Evolutionary conservation across 306 rosid species (phyloP), one percentile per base, ranked within the genome.

Genomic region (Dalbergia cultrata): DNA sequence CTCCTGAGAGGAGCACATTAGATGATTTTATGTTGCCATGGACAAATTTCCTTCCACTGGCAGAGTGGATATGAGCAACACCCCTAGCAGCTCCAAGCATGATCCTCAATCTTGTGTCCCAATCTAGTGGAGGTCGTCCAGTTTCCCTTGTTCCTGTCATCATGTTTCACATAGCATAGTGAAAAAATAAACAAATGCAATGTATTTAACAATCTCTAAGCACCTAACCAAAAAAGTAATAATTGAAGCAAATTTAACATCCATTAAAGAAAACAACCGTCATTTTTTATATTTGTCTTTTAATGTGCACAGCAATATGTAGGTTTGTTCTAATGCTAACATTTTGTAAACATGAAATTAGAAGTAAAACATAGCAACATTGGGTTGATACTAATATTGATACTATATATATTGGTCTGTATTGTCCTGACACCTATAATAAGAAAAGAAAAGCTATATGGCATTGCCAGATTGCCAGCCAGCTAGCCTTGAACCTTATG

Each of bases 1-100:
- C 94, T 49, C 33, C 83, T 61, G 87, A 83, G 91, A 95, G 86
- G 54, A 95, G 94, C 80, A 91, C 85, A 75, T 95, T 95, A 69
- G 93, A 88, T 74, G 98, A 92, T 80, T 95, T 95, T 70, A 95
- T 90, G 66, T 95, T 95, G 87, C 97, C 98, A 81, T 95, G 98
- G 73, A 86, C 79, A 34, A 82, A 76, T 76, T 92, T 95, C 72
- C 87, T 90, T 80, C 91, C 98, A 72, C 86, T 85, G 12, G 89
- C 76, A 53, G 94, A 89, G 78, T 95, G 98, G 79, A 92, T 90
- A 74, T 92, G 92, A 16, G 95, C 92, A 67, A 95, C 68, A 39
- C 97, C 98, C 83, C 69, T 92, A 3, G 97, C 97, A 83, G 95
- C 84, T 68, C 97, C 97, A 44, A 87, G 89, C 58, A 90, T 77